Conservation (phyloP, 2,329 filamentous ascomycete species). For the Trichoderma gracile region DNA sequence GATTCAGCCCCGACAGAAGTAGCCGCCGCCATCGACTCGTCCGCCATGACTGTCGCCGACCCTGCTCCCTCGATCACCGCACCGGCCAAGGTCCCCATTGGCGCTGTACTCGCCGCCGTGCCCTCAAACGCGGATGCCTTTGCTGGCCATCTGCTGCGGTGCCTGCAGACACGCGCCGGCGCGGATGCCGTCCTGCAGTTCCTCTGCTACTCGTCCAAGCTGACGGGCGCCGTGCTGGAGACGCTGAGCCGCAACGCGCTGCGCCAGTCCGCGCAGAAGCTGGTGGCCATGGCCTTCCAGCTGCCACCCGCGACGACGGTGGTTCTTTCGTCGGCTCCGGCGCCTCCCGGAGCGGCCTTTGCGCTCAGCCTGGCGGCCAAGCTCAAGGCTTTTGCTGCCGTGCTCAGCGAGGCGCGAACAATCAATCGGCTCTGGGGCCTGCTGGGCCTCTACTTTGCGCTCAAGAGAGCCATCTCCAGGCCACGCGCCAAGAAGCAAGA, state of each 20-base stretch:
- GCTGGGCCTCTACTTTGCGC: constrained; percentile 71
- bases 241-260: constrained; percentile 59
- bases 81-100: constrained; percentile 24
- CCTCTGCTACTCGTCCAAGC: constrained; percentile 65
- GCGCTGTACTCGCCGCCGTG: constrained; percentile 26
- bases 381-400: constrained; percentile 61
- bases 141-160: constrained; percentile 58
- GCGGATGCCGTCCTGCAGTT: constrained; percentile 70
- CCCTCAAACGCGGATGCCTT: constrained; percentile 49
- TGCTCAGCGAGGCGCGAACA: constrained; percentile 70
- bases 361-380: constrained; percentile 53
- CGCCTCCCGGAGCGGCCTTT: constrained; percentile 43
- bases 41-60: not conserved
- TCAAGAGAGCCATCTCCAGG: constrained; percentile 52
- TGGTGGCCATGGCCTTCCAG: constrained; percentile 54
- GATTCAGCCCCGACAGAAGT: constrained; percentile 9
- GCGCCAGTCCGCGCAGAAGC: constrained; percentile 50
- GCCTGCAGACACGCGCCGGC: constrained; percentile 67
- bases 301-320: constrained; percentile 54
- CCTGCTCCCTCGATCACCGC: constrained; percentile 25
- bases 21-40: constrained; percentile 9
- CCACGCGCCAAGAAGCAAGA: constrained; percentile 32
- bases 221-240: constrained; percentile 54
- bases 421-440: constrained; percentile 77
- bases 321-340: constrained; percentile 44